Base-by-base conservation (phyloP, 495 filamentous ascomycete species). In the Sabuloglossum arenarium region DNA sequence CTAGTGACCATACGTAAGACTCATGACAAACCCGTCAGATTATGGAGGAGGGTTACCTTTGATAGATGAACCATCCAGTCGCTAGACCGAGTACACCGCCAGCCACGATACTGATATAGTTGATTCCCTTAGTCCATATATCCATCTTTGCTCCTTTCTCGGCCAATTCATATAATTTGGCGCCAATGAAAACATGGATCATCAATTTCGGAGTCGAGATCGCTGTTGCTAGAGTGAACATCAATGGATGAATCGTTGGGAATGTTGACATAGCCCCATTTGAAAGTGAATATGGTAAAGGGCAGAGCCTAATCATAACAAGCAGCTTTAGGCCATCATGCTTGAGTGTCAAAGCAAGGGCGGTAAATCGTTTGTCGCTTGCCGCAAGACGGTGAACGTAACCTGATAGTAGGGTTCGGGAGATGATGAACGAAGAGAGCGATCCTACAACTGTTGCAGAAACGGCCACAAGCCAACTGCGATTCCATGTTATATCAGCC, bases 241-340 rank as follows among this genome's bases (percentile, higher is more conserved):
- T 75, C 65, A 75, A 67, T 16, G 84, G 81, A 51, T 79, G 73
- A 6, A 98, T 85, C 6, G 87, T 94, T 1, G 86, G 88, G 60
- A 98, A 88, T 1, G 90, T 96, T 21, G 86, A 86, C 28, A 98
- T 78, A 24, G 91, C 94, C 21, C 88, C 91, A 63, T 98, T 98
- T 62, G 85, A 88, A 56, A 96, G 71, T 24, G 85, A 90, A 65
- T 94, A 98, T n/a, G 91, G 91, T 58, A 97, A 67, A 24, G 91
- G 91, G 58, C 91, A 96, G 34, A 97, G 71, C 29, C 91, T 75
- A 56, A 98, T 94, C 85, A 95, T 94, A 61, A 83, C 80, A 30
- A 98, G 73, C 19, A 97, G 74, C 59, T 88, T 86, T 39, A 98
- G 65, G 0, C 91, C 93, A 64, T 98, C 91, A 61, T 87, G 81